Conservation (phyloP, 208 protist species). For the Willaertia magna region DNA sequence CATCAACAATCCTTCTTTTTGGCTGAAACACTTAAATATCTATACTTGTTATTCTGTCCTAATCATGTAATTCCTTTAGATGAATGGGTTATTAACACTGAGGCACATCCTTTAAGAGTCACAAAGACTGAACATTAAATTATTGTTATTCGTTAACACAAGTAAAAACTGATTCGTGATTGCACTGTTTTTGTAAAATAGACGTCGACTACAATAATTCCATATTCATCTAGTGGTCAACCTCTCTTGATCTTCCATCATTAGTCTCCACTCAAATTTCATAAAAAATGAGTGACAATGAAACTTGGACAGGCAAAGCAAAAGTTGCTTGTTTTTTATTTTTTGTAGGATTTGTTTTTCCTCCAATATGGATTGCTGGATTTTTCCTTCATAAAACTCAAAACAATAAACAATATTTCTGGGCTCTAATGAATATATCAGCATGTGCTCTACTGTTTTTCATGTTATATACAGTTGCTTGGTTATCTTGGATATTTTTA, state of each 20-base stretch:
- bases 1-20: constrained; percentile 65
- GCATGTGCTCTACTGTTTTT: neutral
- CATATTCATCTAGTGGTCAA: no score
- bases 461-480: neutral
- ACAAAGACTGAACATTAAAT: neutral
- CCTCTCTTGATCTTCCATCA: no score
- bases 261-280: no score
- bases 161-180: neutral
- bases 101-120: constrained; percentile 49
- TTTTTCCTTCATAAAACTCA: neutral
- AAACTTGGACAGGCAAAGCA: neutral
- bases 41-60: constrained; percentile 59
- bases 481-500: neutral
- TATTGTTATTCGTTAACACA: neutral
- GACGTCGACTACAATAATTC: no score
- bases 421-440: neutral
- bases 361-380: neutral
- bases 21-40: constrained; percentile 74
- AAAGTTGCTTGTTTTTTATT: neutral
- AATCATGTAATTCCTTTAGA: constrained; percentile 49
- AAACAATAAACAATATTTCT: neutral
- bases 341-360: neutral
- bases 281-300: no score
- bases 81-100: constrained; percentile 75
- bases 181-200: neutral